Evolutionary conservation across 2,329 filamentous ascomycete species (phyloP).

Genomic region (Alternaria brassicae): DNA sequence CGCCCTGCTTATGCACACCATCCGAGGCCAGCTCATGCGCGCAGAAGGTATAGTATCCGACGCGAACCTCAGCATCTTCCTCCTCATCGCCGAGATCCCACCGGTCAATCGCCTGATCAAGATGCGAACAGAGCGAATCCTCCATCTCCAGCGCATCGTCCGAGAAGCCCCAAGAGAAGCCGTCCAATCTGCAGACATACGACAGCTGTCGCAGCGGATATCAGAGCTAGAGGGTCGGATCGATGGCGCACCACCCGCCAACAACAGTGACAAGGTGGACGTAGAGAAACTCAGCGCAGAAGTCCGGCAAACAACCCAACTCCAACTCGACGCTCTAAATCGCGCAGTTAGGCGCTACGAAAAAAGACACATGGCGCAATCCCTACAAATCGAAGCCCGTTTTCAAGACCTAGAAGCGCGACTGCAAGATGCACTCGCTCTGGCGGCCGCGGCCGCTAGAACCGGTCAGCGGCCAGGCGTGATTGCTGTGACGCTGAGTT

Average conservation of each 20-base stretch:
- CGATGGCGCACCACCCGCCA: conserved; percentile 50
- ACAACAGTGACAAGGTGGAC: conserved; percentile 46
- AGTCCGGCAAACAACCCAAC: conserved; percentile 71
- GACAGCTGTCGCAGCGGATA: conserved; percentile 66
- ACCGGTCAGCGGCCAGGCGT: conserved; percentile 48
- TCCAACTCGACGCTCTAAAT: conserved; percentile 86
- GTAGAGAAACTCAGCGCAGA: conserved; percentile 57
- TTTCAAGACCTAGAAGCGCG: conserved; percentile 74
- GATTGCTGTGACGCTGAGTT: conserved; percentile 36
- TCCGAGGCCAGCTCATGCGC: conserved; percentile 81
- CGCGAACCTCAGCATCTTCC: conserved; percentile 90
- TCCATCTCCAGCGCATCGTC: conserved; percentile 80
- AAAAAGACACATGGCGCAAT: conserved; percentile 79
- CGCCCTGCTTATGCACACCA: conserved; percentile 83
- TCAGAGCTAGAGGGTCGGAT: conserved; percentile 71
- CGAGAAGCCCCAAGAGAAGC: conserved; percentile 33
- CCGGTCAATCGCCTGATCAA: conserved; percentile 83
- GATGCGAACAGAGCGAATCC: conserved; percentile 77
- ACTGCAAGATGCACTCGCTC: conserved; percentile 76
- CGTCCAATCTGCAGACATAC: conserved; percentile 24
- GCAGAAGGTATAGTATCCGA: conserved; percentile 89
- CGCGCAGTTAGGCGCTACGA: conserved; percentile 90
- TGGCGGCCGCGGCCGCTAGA: conserved; percentile 73
- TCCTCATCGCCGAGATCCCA: conserved; percentile 84
- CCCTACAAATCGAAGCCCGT: conserved; percentile 77